phyloP scores from a whole-genome alignment of 2,329 filamentous ascomycete species.

The Aspergillus pseudonomiae region DNA sequence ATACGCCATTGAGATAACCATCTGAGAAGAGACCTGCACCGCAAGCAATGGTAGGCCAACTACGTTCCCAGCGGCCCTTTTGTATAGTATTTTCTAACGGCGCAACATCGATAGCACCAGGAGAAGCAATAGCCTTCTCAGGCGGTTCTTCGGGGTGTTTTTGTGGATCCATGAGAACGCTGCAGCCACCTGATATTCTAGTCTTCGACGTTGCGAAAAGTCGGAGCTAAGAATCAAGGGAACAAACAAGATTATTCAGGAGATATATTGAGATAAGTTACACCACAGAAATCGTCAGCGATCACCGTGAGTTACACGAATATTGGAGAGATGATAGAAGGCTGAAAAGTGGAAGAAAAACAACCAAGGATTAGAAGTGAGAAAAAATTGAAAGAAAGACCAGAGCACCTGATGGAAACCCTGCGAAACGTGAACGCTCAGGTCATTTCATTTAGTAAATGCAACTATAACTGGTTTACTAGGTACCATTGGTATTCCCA shows the following conservation, averaged over 20 bases:
- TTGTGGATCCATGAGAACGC: constrained; percentile 3
- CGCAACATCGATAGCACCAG: constrained; percentile 21
- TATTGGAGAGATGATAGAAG: neutral
- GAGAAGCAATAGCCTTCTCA: constrained; percentile 8
- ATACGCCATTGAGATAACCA: constrained; percentile 85
- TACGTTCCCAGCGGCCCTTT: constrained; percentile 55
- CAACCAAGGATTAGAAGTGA: neutral
- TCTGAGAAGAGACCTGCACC: constrained; percentile 90
- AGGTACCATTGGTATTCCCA: neutral
- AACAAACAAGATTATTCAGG: neutral
- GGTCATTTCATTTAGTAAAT: constrained; percentile 1
- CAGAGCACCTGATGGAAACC: constrained; percentile 1
- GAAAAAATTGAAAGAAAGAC: neutral
- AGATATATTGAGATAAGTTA: neutral
- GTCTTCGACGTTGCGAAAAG: neutral
- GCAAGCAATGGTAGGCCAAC: constrained; percentile 80
- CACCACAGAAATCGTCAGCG: neutral
- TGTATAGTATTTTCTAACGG: constrained; percentile 27
- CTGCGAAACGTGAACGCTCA: neutral
- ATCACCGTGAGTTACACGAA: neutral
- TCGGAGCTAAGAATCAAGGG: neutral
- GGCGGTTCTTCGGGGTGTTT: constrained; percentile 1
- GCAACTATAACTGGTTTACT: neutral
- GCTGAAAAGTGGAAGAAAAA: neutral
- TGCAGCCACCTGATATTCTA: neutral